Evolutionary conservation across 441 rosid species (phyloP).

Genomic region (Metrosideros polymorpha): DNA sequence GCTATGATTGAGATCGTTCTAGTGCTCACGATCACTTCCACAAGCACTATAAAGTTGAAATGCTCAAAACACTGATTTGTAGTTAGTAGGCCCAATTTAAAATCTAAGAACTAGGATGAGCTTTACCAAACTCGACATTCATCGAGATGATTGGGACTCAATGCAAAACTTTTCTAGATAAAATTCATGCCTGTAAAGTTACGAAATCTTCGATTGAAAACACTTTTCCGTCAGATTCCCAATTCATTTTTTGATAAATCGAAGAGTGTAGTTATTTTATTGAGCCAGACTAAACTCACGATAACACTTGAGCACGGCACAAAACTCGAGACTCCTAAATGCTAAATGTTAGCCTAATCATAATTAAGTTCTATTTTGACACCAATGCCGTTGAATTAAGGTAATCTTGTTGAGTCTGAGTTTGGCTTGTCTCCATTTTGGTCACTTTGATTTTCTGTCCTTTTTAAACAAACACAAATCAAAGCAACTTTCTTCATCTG

Average conservation of each 20-base stretch:
- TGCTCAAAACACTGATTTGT: background rate
- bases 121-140: background rate
- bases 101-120: background rate
- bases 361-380: background rate
- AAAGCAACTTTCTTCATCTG: background rate
- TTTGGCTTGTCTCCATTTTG: background rate
- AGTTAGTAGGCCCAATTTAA: background rate
- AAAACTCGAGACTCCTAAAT: background rate
- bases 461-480: background rate
- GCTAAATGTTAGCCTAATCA: background rate
- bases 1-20: background rate
- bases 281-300: rapidly evolving
- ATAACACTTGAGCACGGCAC: background rate
- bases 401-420: rapidly evolving
- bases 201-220: rapidly evolving
- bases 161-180: background rate
- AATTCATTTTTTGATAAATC: background rate
- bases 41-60: background rate
- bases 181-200: background rate
- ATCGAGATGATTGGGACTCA: background rate
- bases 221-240: rapidly evolving
- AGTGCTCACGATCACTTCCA: background rate
- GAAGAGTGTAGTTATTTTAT: background rate
- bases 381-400: background rate
- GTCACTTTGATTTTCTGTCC: background rate